Conservation (phyloP, 768 basidiomycete species). For the Calvatia gigantea region DNA sequence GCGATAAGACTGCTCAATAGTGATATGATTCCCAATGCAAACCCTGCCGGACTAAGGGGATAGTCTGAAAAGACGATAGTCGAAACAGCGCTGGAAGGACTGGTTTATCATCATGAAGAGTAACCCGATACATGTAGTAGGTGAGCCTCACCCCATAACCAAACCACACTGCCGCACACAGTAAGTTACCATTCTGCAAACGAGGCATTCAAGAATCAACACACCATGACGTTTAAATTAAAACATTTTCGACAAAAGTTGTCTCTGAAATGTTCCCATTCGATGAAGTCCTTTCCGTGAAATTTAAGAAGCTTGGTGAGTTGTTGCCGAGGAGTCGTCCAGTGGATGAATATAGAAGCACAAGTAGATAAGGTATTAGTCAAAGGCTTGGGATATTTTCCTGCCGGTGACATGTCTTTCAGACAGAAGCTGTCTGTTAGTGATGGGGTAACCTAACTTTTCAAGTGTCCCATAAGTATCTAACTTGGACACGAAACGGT, state of each 20-base stretch:
- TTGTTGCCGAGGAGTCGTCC: conserved; percentile 4
- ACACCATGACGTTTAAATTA: conserved; percentile 14
- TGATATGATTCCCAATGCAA: conserved; percentile 9
- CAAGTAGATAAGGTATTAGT: neutral
- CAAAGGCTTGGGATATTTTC: neutral
- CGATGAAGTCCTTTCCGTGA: conserved; percentile 3
- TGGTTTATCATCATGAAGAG: neutral
- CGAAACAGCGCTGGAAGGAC: conserved; percentile 6
- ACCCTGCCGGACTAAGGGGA: conserved; percentile 1
- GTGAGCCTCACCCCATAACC: conserved; percentile 3
- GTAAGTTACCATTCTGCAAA: neutral
- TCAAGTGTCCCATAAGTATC: too few relatives aligned
- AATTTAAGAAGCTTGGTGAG: neutral
- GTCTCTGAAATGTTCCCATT: conserved; percentile 13
- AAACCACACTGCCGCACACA: neutral
- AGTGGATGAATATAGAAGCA: neutral
- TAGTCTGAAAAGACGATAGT: conserved; percentile 12
- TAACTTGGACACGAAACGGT: too few relatives aligned
- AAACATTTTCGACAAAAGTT: conserved; percentile 9
- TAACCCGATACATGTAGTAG: neutral
- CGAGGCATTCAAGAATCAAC: neutral
- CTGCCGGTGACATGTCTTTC: neutral
- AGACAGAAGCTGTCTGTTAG: too few relatives aligned
- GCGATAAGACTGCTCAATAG: conserved; percentile 13
- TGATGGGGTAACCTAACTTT: too few relatives aligned